Conservation (phyloP, 225 moss, liverwort and hornwort genomes). For the Thuidium tamariscinum region DNA sequence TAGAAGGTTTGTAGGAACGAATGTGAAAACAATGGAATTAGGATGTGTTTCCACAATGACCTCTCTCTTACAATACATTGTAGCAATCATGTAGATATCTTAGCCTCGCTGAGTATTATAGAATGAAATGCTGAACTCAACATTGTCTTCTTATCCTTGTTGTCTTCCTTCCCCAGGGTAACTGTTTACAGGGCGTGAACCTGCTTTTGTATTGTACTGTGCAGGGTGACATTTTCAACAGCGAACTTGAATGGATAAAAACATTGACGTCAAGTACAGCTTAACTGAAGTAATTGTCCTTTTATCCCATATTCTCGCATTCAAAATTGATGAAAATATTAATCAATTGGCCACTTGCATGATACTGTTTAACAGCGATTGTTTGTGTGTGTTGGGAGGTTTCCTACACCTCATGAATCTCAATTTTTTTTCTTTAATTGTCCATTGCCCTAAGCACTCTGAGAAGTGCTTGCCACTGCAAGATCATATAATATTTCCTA, state of each 20-base stretch:
- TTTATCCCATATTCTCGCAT: not conserved
- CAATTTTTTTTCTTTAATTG: not conserved
- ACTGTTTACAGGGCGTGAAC: not conserved
- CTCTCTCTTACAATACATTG: not conserved
- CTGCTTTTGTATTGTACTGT: not conserved
- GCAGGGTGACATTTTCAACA: not conserved
- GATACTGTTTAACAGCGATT: not conserved
- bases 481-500: not conserved
- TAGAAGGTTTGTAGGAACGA: not conserved
- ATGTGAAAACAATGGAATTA: not conserved
- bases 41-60: not conserved
- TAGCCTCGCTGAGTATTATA: not conserved
- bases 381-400: no score
- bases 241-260: not conserved
- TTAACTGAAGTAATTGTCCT: not conserved
- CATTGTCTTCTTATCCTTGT: not conserved
- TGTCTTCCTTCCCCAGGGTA: not conserved
- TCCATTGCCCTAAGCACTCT: not conserved
- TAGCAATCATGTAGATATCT: not conserved
- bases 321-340: not conserved
- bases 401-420: not conserved
- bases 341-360: not conserved
- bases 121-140: not conserved
- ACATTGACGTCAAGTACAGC: not conserved
- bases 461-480: not conserved